These are phyloP conservation scores for Fusarium tuaranense DNA, from an alignment of 2,329 filamentous ascomycete genomes.

Conservation along the genomic window DNA sequence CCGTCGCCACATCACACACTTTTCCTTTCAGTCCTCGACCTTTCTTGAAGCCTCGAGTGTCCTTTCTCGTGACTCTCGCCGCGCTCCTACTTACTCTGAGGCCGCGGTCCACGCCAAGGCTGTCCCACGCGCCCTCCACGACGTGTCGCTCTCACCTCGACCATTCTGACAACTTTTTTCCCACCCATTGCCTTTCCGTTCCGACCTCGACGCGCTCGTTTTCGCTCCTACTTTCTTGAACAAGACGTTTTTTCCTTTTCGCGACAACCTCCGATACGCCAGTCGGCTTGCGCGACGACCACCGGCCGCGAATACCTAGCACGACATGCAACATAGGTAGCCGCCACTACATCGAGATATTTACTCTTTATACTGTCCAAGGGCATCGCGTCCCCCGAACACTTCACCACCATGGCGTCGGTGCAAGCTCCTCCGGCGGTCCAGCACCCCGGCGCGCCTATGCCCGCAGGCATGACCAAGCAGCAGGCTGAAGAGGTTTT, in stretches of 20 bases:
- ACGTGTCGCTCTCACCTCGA: constrained; percentile 43
- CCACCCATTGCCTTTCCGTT: constrained; percentile 33
- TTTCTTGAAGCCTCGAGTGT: constrained; percentile 41
- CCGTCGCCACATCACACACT: constrained; percentile 55
- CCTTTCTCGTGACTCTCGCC: constrained; percentile 36
- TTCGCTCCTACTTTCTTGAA: constrained; percentile 27
- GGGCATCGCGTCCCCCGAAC: constrained; percentile 32
- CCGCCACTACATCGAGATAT: constrained; percentile 37
- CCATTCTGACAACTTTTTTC: constrained; percentile 30
- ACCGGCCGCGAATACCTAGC: constrained; percentile 30
- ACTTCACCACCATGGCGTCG: constrained; percentile 76
- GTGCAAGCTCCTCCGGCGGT: constrained; percentile 79
- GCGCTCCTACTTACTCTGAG: constrained; percentile 40
- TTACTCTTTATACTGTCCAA: constrained; percentile 41
- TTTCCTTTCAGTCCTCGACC: constrained; percentile 54
- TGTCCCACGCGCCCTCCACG: constrained; percentile 45
- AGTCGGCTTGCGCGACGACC: constrained; percentile 39
- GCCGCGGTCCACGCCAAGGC: constrained; percentile 35
- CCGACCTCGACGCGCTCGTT: constrained; percentile 45
- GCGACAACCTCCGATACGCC: constrained; percentile 37
- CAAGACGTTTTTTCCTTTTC: constrained; percentile 37
- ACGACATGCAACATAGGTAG: constrained; percentile 56
- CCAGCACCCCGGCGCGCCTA: constrained; percentile 71
- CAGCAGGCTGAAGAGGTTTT: constrained; percentile 83
- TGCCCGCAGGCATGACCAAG: constrained; percentile 77